Evolutionary conservation across 208 protist genomes (phyloP).

Genomic region (Leishmania mexicana): DNA sequence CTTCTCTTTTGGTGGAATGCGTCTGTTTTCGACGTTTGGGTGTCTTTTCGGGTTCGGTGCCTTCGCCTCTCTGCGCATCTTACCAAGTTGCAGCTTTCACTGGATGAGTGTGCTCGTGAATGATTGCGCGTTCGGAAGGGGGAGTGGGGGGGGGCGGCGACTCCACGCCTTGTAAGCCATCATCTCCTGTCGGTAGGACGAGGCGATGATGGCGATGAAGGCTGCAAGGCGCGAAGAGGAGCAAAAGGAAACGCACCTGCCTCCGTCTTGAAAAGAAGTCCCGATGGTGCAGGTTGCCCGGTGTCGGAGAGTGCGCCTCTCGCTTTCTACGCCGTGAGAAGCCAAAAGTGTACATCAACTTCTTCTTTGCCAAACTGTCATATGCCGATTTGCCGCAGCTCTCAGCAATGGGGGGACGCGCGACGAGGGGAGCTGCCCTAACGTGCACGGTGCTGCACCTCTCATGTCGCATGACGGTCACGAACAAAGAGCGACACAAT

Average conservation of each 20-base stretch:
- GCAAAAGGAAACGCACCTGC: neutral
- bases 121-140: neutral
- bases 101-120: neutral
- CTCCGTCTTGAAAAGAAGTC: neutral
- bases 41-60: neutral
- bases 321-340: neutral
- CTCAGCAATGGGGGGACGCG: neutral
- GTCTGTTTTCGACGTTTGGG: neutral
- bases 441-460: neutral
- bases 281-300: neutral
- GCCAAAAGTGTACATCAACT: neutral
- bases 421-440: neutral
- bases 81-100: neutral
- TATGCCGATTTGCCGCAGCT: neutral
- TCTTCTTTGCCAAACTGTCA: neutral
- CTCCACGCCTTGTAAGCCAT: neutral
- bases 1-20: neutral
- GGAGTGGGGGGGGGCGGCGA: too few relatives aligned
- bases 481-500: neutral
- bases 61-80: neutral
- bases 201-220: neutral
- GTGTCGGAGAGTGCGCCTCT: neutral
- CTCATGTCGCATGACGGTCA: neutral
- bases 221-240: neutral
- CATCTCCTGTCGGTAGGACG: neutral